phyloP scores from a whole-genome alignment of 148 eudicot species.

The Rhododendron molle region DNA sequence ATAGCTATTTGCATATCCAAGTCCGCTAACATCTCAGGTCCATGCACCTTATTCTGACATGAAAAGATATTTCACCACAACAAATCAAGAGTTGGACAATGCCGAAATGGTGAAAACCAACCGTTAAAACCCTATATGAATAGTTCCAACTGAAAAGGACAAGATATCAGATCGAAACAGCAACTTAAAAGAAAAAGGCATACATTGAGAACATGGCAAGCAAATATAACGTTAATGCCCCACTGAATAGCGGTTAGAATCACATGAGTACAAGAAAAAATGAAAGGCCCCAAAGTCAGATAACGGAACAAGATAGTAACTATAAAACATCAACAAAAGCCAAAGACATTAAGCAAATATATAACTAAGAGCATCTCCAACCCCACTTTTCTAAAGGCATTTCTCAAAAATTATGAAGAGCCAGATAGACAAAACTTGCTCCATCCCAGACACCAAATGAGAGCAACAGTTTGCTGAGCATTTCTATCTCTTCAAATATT shows the following conservation, averaged over 20 bases:
- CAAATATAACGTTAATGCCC: not conserved
- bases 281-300: not conserved
- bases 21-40: conserved; percentile 28
- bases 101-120: not conserved
- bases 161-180: not conserved
- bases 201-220: not conserved
- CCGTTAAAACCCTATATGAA: not conserved
- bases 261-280: not conserved
- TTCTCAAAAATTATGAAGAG: too few relatives aligned
- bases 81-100: not conserved
- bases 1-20: conserved; percentile 35
- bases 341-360: too few relatives aligned
- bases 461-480: too few relatives aligned
- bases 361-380: too few relatives aligned
- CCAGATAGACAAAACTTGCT: too few relatives aligned
- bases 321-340: not conserved
- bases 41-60: conserved; percentile 30
- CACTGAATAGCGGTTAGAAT: not conserved
- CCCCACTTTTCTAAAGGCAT: too few relatives aligned
- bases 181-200: not conserved
- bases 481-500: too few relatives aligned
- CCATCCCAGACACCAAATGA: too few relatives aligned
- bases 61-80: not conserved
- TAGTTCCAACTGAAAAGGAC: not conserved
- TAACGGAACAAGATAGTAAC: not conserved